Conservation (phyloP, 495 filamentous ascomycete species). For the Penicillium angulare region DNA sequence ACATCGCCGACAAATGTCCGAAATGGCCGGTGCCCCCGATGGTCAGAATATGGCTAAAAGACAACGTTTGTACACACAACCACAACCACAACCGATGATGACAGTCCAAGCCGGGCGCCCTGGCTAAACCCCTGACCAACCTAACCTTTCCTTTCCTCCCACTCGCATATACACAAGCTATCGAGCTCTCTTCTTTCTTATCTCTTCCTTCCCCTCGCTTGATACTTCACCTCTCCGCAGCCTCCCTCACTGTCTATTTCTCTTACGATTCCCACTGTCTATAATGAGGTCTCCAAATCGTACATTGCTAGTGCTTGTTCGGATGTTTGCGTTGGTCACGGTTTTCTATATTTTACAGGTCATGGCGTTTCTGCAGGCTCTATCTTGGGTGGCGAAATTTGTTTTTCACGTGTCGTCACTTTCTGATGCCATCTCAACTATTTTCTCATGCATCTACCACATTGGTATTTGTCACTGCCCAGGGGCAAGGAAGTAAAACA, state of each 20-base stretch:
- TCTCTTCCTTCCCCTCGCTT: background rate
- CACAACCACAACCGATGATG: conserved; percentile 47
- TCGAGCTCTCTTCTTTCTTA: background rate
- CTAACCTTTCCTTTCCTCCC: background rate
- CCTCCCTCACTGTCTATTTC: conserved; percentile 23
- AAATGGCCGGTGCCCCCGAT: conserved; percentile 59
- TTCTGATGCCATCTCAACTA: conserved; percentile 4
- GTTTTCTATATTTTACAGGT: conserved; percentile 23
- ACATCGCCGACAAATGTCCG: conserved; percentile 65
- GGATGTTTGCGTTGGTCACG: conserved; percentile 13
- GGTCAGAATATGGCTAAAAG: conserved; percentile 56
- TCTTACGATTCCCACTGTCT: conserved; percentile 33
- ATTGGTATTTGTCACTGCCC: background rate
- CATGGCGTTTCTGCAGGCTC: conserved; percentile 27
- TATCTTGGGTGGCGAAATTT: conserved; percentile 22
- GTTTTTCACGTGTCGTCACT: conserved; percentile 18
- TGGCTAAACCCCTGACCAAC: conserved; percentile 18
- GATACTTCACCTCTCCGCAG: conserved; percentile 1
- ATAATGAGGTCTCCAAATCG: conserved; percentile 27
- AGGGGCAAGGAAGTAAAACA: background rate
- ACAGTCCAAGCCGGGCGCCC: conserved; percentile 42
- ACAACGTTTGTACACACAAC: conserved; percentile 61
- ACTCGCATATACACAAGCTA: background rate
- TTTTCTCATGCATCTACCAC: conserved; percentile 11
- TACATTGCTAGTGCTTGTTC: conserved; percentile 22